Base-by-base conservation (phyloP, 192 early-diverging fungal species). In the Gryganskiella cystojenkinii region DNA sequence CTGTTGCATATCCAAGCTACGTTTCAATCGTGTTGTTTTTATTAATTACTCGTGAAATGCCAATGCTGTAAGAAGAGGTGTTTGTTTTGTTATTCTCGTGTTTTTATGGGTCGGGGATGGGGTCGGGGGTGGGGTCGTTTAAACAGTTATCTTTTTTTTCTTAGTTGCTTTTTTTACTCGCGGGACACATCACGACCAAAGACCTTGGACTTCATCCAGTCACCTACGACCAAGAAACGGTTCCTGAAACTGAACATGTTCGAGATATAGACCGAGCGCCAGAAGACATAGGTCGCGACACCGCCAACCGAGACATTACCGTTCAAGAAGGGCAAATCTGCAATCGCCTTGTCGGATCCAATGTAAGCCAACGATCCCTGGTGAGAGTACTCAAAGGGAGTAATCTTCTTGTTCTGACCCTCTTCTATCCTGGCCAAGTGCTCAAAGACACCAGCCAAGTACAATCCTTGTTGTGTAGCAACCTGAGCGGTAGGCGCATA, bases 291-390 rank as follows among this genome's bases (percentile, higher is more conserved):
- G 10, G 90, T 91, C 31, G 90, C 85, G 44, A 92, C 80, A 53
- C 90, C 90, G 60, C 90, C 88, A 4, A 88, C 82, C 1, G 89
- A 84, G 20, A 91, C 80, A 61, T 90, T 90, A 54, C 84, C 84
- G 81, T 86, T 85, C 73, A 87, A 81, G 71, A 92, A 84, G 17
- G 95, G 96, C n/a, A 98, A 71, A 61, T 98, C 95, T 4, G 95
- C 95, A 82, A 98, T 96, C 40, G 95, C 96, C 82, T 92, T 90
- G 66, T 98, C 96, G n/a, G 88, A 87, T 11, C 95, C 95, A 84
- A 98, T 92, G 76, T 98, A 97, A 17, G 94, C 95, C 47, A 98
- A 74, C 10, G 94, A 93, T 30, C 95, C 96, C 69, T 92, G 86
- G 60, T 95, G 92, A 50, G 89, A 85, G 85, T 96, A 98, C 61